Evolutionary conservation across 225 moss, liverwort and hornwort genomes (phyloP), one percentile per base, ranked within the genome.

Genomic region (Takakia lepidozioides): DNA sequence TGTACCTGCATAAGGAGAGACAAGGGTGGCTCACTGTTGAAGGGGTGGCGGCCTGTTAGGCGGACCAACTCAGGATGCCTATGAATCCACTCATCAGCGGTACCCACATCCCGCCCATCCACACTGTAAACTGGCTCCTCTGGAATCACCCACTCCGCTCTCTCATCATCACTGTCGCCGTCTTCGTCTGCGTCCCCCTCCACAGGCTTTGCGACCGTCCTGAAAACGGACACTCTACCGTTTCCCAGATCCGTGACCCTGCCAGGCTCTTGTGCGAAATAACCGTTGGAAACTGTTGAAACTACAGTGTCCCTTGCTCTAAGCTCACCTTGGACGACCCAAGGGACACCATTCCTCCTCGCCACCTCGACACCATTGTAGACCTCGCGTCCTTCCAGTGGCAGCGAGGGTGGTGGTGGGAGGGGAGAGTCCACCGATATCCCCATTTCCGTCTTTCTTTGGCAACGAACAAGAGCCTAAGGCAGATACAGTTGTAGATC

Each of bases 21-120:
- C 14, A 98, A 78, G 0, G 91, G 95, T 4, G 90, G 68, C 54
- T 98, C 95, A 49, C 75, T 73, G 43, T 98, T 98, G 58, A 98
- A 98, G 3, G 95, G 95, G 54, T 98, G 95, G 29, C 95, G 90
- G 1, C 95, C 95, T 0, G 95, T 98, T 59, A 98, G 67, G 4
- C 95, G 87, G 28, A 98, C 84, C 27, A 98, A 67, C 39, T 84
- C 84, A 8, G 91, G 95, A 45, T 98, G 84, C 6, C 95, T 80
- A 17, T 57, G 55, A 37, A 98, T 67, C 95, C 95, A 98, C 0
- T 82, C 85, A 49, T 98, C 95, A 0, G 91, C 64, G 1, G 95
- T 98, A 13, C 91, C 91, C 26, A 78, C 50, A 38, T 98, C 95
- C 17, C 95, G 74, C 5, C 66, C 59, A 29, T 98, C 95, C n/a